phyloP scores from a whole-genome alignment of 768 basidiomycete genomes.

The Hydnomerulius pinastri region DNA sequence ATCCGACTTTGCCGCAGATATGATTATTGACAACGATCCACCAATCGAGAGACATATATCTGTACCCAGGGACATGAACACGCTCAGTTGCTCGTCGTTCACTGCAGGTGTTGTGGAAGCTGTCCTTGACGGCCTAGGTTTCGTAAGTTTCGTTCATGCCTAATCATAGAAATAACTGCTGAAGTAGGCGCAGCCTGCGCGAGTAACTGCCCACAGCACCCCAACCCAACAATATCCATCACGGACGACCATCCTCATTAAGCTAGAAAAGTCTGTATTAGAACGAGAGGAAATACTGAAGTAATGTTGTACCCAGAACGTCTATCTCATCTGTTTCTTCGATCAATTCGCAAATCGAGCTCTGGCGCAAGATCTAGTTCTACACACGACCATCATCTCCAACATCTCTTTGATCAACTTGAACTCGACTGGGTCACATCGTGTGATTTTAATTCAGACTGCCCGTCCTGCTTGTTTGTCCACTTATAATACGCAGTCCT shows the following conservation, averaged over 20 bases:
- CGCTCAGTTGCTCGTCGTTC: conserved; percentile 95
- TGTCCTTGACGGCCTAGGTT: conserved; percentile 89
- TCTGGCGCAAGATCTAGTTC: no score
- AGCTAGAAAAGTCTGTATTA: conserved; percentile 89
- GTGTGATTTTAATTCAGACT: no score
- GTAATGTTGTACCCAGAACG: conserved; percentile 36
- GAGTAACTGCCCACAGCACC: conserved; percentile 95
- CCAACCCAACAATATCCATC: conserved; percentile 78
- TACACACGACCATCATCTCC: no score
- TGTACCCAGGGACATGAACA: conserved; percentile 91
- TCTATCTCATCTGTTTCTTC: no score
- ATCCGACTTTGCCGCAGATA: conserved; percentile 55
- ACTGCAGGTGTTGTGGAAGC: conserved; percentile 98
- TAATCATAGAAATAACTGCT: conserved; percentile 7
- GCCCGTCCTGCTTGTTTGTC: no score
- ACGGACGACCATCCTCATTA: conserved; percentile 95
- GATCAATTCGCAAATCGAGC: no score
- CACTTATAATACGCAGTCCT: no score
- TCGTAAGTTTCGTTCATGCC: conserved; percentile 58
- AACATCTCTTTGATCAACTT: no score
- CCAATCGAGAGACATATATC: conserved; percentile 89
- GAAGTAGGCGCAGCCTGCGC: conserved; percentile 68
- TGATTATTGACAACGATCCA: conserved; percentile 98
- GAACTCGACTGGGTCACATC: no score
- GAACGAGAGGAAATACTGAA: conserved; percentile 93